Evolutionary conservation across 768 basidiomycete genomes (phyloP), one percentile per base, ranked within the genome.

Genomic region (Naganishia randhawae): DNA sequence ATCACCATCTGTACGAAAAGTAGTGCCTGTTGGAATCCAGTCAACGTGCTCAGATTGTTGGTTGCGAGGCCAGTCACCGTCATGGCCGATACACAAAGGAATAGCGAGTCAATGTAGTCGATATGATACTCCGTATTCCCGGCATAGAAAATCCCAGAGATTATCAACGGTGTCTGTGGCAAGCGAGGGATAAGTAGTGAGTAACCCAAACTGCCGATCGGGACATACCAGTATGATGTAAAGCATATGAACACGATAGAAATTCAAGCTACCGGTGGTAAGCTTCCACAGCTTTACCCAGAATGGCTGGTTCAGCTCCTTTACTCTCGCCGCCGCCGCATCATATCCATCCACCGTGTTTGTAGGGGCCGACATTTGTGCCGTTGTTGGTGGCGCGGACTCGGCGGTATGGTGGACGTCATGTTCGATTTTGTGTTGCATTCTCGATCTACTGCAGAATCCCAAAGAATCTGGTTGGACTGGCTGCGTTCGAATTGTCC

Each of bases 121-220:
- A 80, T 80, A 33, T 76, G 74, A 63, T 73, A 76, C n/a, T 71
- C 52, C 19, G 78, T 91, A 83, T 92, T 92, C 80, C 85, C 85
- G 29, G 86, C 91, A 74, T 90, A 96, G 74, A 96, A 85, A 63
- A 97, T 86, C 41, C 81, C 86, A 22, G 90, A 89, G 71, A 86
- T 85, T 64, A 93, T 81, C 71, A 96, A 83, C 1, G 94, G 93
- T 0, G 86, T 86, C 78, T 80, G 62, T 27, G 13, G 16, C 16
- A 27, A n/a, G 35, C 22, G 16, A 32, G 17, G 17, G 14, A 27
- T 25, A 17, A 50, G 22, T 22, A n/a, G 25, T 45, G 66, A 67
- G 39, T 45, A 55, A 50, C 29, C 31, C 8, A 10, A 3, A 31
- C 5, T 41, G 5, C 42, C 4, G 9, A 63, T 37, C 25, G n/a